phyloP scores from a whole-genome alignment of 2,329 filamentous ascomycete genomes.

The Amauroascus niger region DNA sequence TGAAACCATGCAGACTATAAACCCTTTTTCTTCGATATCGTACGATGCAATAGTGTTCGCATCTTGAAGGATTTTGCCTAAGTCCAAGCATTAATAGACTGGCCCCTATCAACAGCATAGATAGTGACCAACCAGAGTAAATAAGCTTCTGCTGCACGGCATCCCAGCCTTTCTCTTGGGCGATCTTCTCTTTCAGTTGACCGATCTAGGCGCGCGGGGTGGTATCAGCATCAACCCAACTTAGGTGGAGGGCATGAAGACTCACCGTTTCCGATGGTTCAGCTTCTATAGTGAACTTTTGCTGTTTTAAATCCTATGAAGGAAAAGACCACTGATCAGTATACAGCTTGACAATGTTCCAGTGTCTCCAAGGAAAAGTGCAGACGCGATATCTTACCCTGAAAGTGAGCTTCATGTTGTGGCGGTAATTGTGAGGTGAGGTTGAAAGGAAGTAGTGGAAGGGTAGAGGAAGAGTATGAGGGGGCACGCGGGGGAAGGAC shows the following conservation, averaged over 20 bases:
- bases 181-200: slow-evolving; percentile 84
- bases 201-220: slow-evolving; percentile 61
- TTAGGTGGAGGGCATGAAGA: slow-evolving; percentile 4
- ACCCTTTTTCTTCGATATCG: slow-evolving; percentile 98
- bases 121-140: slow-evolving; percentile 69
- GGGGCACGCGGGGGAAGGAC: background rate
- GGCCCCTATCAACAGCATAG: background rate
- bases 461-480: background rate
- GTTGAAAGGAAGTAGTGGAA: slow-evolving; percentile 3
- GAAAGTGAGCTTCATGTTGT: slow-evolving; percentile 20
- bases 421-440: slow-evolving; percentile 2
- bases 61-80: slow-evolving; percentile 98
- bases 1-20: slow-evolving; percentile 96
- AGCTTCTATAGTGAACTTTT: slow-evolving; percentile 94
- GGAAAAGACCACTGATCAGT: background rate
- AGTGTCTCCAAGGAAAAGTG: background rate
- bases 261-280: slow-evolving; percentile 86
- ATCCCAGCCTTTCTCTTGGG: slow-evolving; percentile 88
- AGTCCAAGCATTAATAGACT: too few relatives aligned
- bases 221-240: slow-evolving; percentile 7
- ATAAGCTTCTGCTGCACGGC: slow-evolving; percentile 87
- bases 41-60: slow-evolving; percentile 92
- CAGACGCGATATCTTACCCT: slow-evolving; percentile 13
- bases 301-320: slow-evolving; percentile 85
- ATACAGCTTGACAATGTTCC: background rate